Evolutionary conservation across 2,329 filamentous ascomycete genomes (phyloP).

Genomic region (Aspergillus fischeri): DNA sequence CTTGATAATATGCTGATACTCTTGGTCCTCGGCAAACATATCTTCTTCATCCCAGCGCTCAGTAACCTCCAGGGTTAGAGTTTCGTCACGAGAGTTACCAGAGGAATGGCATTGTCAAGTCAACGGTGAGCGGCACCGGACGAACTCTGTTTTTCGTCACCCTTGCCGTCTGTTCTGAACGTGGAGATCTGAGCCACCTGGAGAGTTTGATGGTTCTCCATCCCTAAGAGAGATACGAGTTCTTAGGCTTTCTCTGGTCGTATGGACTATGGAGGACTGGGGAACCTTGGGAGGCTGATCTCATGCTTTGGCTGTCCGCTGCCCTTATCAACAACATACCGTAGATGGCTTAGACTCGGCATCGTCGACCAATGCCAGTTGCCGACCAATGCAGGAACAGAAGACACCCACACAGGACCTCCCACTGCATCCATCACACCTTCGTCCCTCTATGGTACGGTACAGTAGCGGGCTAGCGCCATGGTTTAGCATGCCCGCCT

Average conservation of each 20-base stretch:
- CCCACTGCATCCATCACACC: not conserved
- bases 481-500: not conserved
- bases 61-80: not conserved
- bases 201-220: not conserved
- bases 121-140: not conserved
- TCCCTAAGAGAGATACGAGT: not conserved
- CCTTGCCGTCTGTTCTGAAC: not conserved
- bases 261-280: not conserved
- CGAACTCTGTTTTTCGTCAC: not conserved
- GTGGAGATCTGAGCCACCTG: not conserved
- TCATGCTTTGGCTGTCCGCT: constrained; percentile 1
- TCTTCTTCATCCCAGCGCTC: not conserved
- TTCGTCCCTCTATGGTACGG: not conserved
- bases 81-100: not conserved
- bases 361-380: constrained; percentile 6
- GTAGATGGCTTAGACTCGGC: constrained; percentile 11
- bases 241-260: not conserved
- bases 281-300: constrained; percentile 14
- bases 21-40: not conserved
- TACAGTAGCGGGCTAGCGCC: not conserved
- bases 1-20: not conserved
- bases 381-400: not conserved
- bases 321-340: constrained; percentile 6
- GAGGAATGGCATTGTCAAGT: not conserved
- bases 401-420: not conserved